Evolutionary conservation across 2,329 filamentous ascomycete genomes (phyloP).

Genomic region (Rosellinia necatrix): DNA sequence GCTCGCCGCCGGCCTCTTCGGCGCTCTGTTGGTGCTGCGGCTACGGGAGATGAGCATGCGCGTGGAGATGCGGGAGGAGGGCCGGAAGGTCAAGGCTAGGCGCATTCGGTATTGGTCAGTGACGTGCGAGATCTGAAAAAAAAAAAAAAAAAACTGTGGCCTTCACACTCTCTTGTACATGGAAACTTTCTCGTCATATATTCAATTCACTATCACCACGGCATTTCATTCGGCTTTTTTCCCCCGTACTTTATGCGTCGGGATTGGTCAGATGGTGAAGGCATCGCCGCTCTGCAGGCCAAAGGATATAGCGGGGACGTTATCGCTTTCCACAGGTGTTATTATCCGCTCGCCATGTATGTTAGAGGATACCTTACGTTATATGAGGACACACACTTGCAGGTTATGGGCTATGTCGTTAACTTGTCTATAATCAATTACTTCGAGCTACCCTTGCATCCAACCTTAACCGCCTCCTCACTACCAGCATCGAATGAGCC

Average conservation of each 20-base stretch:
- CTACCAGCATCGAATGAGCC: conserved; percentile 19
- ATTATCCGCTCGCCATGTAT: not conserved
- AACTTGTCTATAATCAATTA: not conserved
- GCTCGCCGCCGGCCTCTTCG: not conserved
- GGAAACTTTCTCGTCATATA: too few species aligned
- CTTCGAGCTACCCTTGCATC: conserved; percentile 13
- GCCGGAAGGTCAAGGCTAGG: not conserved
- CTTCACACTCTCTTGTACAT: too few species aligned
- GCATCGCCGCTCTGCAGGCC: too few species aligned
- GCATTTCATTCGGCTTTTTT: too few species aligned
- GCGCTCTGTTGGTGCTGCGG: not conserved
- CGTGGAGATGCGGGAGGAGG: too few species aligned
- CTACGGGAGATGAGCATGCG: not conserved
- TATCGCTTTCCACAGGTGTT: too few species aligned
- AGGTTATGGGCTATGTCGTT: not conserved
- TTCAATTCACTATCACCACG: too few species aligned
- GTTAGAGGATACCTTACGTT: not conserved
- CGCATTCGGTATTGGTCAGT: not conserved
- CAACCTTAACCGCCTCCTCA: too few species aligned
- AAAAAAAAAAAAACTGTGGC: too few species aligned
- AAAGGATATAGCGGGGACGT: too few species aligned
- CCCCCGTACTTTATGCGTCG: too few species aligned
- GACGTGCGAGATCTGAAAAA: not conserved
- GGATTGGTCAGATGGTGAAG: too few species aligned
- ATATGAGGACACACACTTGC: not conserved